Evolutionary conservation across 2,329 filamentous ascomycete genomes (phyloP), one percentile per base, ranked within the genome.

Genomic region (Penicillium sp.): DNA sequence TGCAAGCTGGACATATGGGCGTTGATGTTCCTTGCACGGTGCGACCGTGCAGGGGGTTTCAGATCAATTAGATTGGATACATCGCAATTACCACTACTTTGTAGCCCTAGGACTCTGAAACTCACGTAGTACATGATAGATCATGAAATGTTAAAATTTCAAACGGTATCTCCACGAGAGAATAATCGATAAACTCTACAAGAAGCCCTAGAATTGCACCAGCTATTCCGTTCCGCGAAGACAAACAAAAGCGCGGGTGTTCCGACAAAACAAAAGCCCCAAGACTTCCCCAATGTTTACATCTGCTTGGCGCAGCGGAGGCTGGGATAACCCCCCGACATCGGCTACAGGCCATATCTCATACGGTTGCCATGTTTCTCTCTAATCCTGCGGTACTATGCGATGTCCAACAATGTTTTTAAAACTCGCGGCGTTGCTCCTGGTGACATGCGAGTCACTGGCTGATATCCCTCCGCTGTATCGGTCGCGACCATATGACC

Each of bases 401-500:
- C 2, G 12, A 29, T 31, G 23, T 13, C 15, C 15, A 38, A 15
- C 12, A 7, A 41, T 41, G 41, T 17, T 47, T 27, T 25, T 13
- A 12, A 19, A 27, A 5, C 23, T 37, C 7, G 31, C 17, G 23
- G 9, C 8, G n/a, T 12, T 38, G 51, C 17, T 46, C 7, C 15
- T 54, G 4, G 17, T 35, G 31, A 13, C 35, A 12, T 54, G n/a
- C 23, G 7, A 37, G 21, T 54, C 41, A 35, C 7, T 54, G n/a
- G 33, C 51, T 17, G 51, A 54, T 25, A 48, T 48, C 13, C 33
- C 33, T 7, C 51, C 33, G 2, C n/a, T 54, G 12, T 40, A 54
- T 48, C 51, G n/a, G 40, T 48, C 51, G 27, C 42, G 31, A 47
- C 51, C 31, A 40, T 54, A 48, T 40, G 42, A 54, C 12, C 19